These are phyloP conservation scores for Aschersonia sp. DNA, from an alignment of 2,329 filamentous ascomycete species.

Conservation along the genomic window DNA sequence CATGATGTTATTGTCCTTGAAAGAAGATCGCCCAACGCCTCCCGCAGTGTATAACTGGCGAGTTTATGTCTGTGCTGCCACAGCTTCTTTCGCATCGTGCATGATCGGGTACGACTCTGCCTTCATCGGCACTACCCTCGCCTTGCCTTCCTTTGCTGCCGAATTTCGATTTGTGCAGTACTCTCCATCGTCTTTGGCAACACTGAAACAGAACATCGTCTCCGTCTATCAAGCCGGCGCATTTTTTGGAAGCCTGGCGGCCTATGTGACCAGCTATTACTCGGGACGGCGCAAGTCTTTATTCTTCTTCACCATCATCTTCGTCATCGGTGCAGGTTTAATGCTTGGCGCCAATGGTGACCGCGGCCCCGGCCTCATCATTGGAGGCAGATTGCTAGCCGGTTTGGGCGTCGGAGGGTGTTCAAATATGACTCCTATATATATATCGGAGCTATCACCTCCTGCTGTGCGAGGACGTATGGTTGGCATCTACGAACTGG, in stretches of 20 bases:
- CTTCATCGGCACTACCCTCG: slow-evolving; percentile 66
- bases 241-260: slow-evolving; percentile 10
- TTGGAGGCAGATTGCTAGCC: slow-evolving; percentile 9
- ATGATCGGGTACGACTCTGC: slow-evolving; percentile 53
- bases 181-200: slow-evolving; percentile 29
- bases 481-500: slow-evolving; percentile 10
- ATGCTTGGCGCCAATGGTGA: slow-evolving; percentile 33
- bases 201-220: slow-evolving; percentile 62
- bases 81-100: slow-evolving; percentile 41
- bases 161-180: slow-evolving; percentile 53
- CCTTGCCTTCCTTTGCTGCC: slow-evolving; percentile 50
- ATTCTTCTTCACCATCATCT: slow-evolving; percentile 7
- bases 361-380: slow-evolving; percentile 9
- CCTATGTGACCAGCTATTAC: slow-evolving; percentile 7
- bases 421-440: slow-evolving; percentile 10
- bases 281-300: slow-evolving; percentile 9
- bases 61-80: slow-evolving; percentile 37
- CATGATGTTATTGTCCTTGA: slow-evolving; percentile 34
- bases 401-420: slow-evolving; percentile 12
- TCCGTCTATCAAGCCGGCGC: slow-evolving; percentile 51
- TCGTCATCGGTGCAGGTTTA: slow-evolving; percentile 7
- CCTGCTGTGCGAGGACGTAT: slow-evolving; percentile 9
- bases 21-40: slow-evolving; percentile 43
- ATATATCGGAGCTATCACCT: slow-evolving; percentile 9
- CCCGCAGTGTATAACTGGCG: slow-evolving; percentile 46